phyloP scores from a whole-genome alignment of 2,329 filamentous ascomycete species.

The Ophiostoma ulmi region DNA sequence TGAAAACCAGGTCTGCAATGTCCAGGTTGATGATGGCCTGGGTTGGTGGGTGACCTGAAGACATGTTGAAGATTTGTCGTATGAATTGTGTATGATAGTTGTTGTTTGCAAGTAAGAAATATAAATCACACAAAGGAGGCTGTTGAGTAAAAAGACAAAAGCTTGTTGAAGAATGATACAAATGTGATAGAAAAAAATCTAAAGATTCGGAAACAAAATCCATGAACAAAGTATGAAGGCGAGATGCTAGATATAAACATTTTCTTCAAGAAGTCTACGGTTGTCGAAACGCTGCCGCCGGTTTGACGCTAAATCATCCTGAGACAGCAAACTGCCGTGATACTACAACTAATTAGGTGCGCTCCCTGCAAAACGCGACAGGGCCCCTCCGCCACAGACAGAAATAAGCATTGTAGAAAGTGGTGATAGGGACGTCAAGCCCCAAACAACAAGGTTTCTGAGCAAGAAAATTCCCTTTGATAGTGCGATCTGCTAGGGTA shows the following conservation, averaged over 20 bases:
- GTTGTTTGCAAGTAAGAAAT: neutral
- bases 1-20: neutral
- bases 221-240: neutral
- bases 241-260: constrained; percentile 4
- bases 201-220: neutral
- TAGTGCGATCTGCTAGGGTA: constrained; percentile 14
- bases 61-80: neutral
- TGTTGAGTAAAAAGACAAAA: neutral
- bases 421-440: neutral
- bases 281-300: neutral
- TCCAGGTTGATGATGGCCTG: neutral
- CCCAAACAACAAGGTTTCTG: constrained; percentile 12
- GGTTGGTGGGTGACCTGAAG: neutral
- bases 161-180: neutral
- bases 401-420: constrained; percentile 13
- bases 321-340: neutral
- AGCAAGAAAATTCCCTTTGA: constrained; percentile 14
- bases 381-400: constrained; percentile 11
- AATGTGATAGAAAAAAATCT: neutral
- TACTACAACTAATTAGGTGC: neutral
- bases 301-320: neutral
- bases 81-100: neutral
- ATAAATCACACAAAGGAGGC: neutral
- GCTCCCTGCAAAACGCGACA: constrained; percentile 13
- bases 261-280: neutral